Evolutionary conservation across 2,329 filamentous ascomycete genomes (phyloP), one percentile per base, ranked within the genome.

Genomic region (Fusarium austroafricanum): DNA sequence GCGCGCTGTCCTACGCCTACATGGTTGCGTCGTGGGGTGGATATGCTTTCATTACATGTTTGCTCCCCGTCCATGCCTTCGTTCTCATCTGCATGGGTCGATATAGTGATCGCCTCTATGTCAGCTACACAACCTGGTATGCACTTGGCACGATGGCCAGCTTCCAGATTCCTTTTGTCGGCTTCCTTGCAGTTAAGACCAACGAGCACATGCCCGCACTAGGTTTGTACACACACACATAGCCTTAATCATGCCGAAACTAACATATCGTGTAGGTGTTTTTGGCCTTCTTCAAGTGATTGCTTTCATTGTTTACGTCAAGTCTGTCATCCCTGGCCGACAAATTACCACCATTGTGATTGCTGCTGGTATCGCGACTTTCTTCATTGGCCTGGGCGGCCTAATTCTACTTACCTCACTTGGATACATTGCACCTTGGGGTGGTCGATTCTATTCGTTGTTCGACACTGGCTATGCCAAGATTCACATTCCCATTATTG

Each of bases 21-120:
- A 99, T 99, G 96, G 96, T 99, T 69, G 96, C 95, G 47, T 97
- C 96, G 18, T 99, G 96, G 96, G 96, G 96, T 86, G 96, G 96
- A 77, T 99, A 99, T 80, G 96, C 97, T 75, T 99, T 99, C 87
- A 99, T 99, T 77, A 99, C 96, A 65, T 97, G 97, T 79, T 83
- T 99, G 81, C 89, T 99, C 61, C 96, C 96, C 37, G 88, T 99
- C 71, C 96, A 99, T 80, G 90, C 93, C 10, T 94, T 99, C 74
- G 93, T 97, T 45, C 86, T 99, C 71, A 91, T 99, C 76, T 93
- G 92, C 82, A 99, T 99, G 95, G 96, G 96, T 51, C 86, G 96
- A 62, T 99, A 96, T 82, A 98, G 94, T 84, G 91, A 92, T 61
- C 89, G 96, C 62, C 84, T 99, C 20, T 99, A 99, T 75, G 94